Conservation (phyloP, 805 yeast genomes). For the Naumovozyma castellii region DNA sequence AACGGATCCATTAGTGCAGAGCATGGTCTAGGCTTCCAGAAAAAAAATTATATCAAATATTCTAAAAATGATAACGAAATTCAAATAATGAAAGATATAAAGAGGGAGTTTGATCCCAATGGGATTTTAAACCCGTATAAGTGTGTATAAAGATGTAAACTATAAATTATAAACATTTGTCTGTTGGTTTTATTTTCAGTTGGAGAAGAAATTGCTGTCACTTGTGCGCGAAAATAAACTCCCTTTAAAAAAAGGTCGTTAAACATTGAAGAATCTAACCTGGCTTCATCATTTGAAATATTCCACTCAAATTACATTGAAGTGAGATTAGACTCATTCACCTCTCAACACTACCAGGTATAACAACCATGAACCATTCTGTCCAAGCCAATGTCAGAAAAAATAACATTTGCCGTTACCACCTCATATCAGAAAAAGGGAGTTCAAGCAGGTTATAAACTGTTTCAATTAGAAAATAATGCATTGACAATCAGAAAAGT, state of each 20-base stretch:
- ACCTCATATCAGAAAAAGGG: slow-evolving; percentile 16
- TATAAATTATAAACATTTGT: too few relatives aligned
- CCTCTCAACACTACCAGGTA: too few relatives aligned
- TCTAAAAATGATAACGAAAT: slow-evolving; percentile 69
- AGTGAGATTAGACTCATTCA: too few relatives aligned
- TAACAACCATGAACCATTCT: too few relatives aligned
- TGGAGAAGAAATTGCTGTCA: too few relatives aligned
- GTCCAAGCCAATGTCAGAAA: slow-evolving; percentile 4
- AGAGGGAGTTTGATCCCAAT: slow-evolving; percentile 80
- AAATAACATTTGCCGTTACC: slow-evolving; percentile 15
- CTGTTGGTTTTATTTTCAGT: too few relatives aligned
- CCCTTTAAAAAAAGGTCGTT: too few relatives aligned
- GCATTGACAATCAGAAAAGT: slow-evolving; percentile 6
- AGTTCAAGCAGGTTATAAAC: slow-evolving; percentile 15
- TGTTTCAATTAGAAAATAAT: slow-evolving; percentile 12
- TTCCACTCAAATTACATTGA: too few relatives aligned
- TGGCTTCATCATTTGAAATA: too few relatives aligned
- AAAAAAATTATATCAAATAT: slow-evolving; percentile 81
- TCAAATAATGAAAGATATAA: slow-evolving; percentile 64
- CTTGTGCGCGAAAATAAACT: too few relatives aligned
- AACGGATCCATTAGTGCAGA: slow-evolving; percentile 93
- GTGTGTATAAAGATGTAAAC: slow-evolving; percentile 51
- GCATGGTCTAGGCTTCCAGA: slow-evolving; percentile 95
- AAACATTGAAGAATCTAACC: too few relatives aligned
- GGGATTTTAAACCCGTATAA: slow-evolving; percentile 92